phyloP scores from a whole-genome alignment of 2,329 filamentous ascomycete genomes.

The Trichoderma atrobrunneum region DNA sequence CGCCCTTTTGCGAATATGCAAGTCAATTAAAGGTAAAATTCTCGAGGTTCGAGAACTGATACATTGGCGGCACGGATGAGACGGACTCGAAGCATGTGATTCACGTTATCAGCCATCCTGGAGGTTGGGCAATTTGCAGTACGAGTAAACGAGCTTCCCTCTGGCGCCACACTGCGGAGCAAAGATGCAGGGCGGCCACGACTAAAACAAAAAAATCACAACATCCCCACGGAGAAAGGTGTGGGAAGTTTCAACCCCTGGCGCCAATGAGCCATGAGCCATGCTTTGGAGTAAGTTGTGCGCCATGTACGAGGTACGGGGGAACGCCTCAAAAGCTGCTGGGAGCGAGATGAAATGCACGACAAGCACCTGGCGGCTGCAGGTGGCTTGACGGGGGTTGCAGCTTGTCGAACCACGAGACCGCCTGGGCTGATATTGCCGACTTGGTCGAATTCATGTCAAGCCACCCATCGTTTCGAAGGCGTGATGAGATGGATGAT shows the following conservation, averaged over 20 bases:
- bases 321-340: not conserved
- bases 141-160: not conserved
- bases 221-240: not conserved
- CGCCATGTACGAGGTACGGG: conserved; percentile 9
- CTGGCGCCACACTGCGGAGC: conserved; percentile 15
- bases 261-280: conserved; percentile 2
- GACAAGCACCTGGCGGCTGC: conserved; percentile 13
- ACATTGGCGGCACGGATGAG: conserved; percentile 3
- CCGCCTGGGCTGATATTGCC: conserved; percentile 16
- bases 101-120: conserved; percentile 6
- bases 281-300: not conserved
- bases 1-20: conserved; percentile 17
- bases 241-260: conserved; percentile 6
- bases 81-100: conserved; percentile 18
- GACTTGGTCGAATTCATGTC: not conserved
- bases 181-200: conserved; percentile 15
- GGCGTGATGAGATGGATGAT: not conserved
- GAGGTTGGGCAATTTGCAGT: conserved; percentile 13
- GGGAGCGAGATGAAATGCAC: conserved; percentile 13
- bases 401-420: conserved; percentile 18
- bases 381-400: conserved; percentile 10
- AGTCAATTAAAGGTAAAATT: conserved; percentile 9
- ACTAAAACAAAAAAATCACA: not conserved
- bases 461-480: not conserved
- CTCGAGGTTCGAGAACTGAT: conserved; percentile 7